Evolutionary conservation across 805 yeast genomes (phyloP).

Genomic region (Lachancea quebecensis): DNA sequence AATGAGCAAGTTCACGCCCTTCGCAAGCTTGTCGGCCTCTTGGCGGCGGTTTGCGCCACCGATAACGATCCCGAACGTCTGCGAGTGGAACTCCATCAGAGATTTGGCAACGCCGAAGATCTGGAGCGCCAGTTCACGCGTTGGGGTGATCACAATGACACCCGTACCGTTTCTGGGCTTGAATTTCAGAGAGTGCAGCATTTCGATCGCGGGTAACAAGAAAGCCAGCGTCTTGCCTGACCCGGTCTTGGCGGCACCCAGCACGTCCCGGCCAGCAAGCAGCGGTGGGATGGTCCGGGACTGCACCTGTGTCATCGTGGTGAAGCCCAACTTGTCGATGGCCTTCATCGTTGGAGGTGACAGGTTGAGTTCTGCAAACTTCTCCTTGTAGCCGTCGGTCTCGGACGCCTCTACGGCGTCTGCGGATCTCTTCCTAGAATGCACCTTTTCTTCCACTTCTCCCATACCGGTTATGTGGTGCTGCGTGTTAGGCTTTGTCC

Average conservation of each 20-base stretch:
- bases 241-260: conserved; percentile 99
- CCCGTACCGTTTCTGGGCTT: conserved; percentile 99
- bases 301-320: conserved; percentile 89
- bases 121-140: conserved; percentile 95
- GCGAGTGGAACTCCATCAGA: conserved; percentile 81
- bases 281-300: conserved; percentile 94
- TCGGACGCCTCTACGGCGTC: conserved; percentile 2
- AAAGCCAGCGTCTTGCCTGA: conserved; percentile 97
- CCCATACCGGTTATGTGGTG: background rate
- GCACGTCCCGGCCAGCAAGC: conserved; percentile 91
- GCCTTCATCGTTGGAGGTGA: conserved; percentile 81
- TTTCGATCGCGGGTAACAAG: conserved; percentile 89
- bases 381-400: conserved; percentile 15
- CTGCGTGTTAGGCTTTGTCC: background rate
- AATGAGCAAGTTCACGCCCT: conserved; percentile 88
- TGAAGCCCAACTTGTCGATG: conserved; percentile 82
- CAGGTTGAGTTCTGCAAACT: conserved; percentile 48
- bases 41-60: conserved; percentile 98
- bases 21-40: conserved; percentile 88
- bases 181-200: conserved; percentile 81
- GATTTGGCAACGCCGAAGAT: conserved; percentile 97
- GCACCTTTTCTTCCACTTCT: background rate
- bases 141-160: conserved; percentile 91
- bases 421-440: background rate
- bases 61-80: conserved; percentile 92